Conservation (phyloP, 495 filamentous ascomycete genomes). For the Penicillium bialowiezense region DNA sequence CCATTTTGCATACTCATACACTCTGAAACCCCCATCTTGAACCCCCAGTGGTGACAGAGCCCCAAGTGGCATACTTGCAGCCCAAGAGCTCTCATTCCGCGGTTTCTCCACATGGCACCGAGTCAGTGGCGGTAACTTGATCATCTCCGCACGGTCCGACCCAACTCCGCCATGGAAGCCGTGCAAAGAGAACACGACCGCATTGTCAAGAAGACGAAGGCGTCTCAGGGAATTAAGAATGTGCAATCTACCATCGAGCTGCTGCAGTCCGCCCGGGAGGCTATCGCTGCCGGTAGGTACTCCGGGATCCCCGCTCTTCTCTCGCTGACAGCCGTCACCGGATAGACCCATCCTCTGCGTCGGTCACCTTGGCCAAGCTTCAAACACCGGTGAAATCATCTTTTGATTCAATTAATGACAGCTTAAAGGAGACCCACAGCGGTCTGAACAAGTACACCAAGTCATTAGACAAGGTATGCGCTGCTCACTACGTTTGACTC, state of each 20-base stretch:
- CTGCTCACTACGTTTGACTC: not conserved
- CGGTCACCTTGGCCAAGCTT: constrained; percentile 72
- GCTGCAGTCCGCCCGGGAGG: constrained; percentile 67
- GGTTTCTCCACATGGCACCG: constrained; percentile 12
- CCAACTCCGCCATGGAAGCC: constrained; percentile 54
- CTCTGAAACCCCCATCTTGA: not conserved
- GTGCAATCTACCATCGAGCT: constrained; percentile 78
- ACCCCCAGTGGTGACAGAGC: not conserved
- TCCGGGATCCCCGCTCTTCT: not conserved
- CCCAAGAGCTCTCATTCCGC: not conserved
- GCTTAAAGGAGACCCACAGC: constrained; percentile 75
- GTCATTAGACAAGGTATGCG: constrained; percentile 70
- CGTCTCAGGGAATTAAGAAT: constrained; percentile 65
- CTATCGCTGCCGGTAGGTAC: constrained; percentile 61
- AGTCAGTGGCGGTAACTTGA: constrained; percentile 25
- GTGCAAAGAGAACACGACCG: constrained; percentile 72
- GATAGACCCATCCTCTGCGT: constrained; percentile 66
- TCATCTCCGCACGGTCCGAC: constrained; percentile 18
- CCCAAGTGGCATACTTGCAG: too few species aligned
- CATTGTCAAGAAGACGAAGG: constrained; percentile 66
- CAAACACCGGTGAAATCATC: constrained; percentile 77
- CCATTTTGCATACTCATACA: too few species aligned
- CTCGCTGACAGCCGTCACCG: constrained; percentile 15
- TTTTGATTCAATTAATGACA: constrained; percentile 73
- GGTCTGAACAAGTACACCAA: constrained; percentile 79